Conservation (phyloP, 768 basidiomycete species). For the Phanerodontia chrysosporium region DNA sequence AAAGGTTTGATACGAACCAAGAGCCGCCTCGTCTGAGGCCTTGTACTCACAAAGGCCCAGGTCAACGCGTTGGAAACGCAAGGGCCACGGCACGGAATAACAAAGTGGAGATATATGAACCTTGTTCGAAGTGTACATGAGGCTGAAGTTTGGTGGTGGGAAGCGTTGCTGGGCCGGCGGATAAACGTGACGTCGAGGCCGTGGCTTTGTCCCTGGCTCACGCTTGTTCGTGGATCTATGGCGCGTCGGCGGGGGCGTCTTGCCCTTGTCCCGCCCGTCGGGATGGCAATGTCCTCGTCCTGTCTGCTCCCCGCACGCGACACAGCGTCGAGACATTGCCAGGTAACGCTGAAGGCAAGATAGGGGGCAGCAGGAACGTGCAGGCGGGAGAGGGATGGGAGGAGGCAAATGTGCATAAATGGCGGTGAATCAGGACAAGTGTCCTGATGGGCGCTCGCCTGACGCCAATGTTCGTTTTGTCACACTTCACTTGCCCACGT, state of each 20-base stretch:
- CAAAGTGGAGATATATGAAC: not conserved
- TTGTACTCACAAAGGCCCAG: not conserved
- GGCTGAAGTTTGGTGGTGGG: not conserved
- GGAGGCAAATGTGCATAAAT: not conserved
- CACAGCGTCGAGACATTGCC: not conserved
- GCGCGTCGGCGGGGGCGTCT: not conserved
- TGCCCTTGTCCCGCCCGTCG: not conserved
- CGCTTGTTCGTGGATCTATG: not conserved
- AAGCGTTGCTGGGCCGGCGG: not conserved
- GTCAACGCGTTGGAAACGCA: not conserved
- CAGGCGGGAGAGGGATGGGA: not conserved
- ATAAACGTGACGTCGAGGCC: slow-evolving; percentile 2
- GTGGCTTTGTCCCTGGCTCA: not conserved
- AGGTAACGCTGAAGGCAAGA: not conserved
- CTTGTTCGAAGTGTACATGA: not conserved
- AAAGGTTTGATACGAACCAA: not conserved
- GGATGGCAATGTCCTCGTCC: not conserved
- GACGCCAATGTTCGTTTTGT: slow-evolving; percentile 10
- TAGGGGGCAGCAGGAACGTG: not conserved
- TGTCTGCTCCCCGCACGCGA: not conserved
- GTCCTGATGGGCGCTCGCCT: slow-evolving; percentile 11
- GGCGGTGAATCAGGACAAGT: not conserved
- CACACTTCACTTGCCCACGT: slow-evolving; percentile 26
- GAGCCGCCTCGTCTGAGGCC: not conserved
- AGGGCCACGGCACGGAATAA: not conserved